Base-by-base conservation (phyloP, 306 rosid genomes). In the Lathyrus aphaca region DNA sequence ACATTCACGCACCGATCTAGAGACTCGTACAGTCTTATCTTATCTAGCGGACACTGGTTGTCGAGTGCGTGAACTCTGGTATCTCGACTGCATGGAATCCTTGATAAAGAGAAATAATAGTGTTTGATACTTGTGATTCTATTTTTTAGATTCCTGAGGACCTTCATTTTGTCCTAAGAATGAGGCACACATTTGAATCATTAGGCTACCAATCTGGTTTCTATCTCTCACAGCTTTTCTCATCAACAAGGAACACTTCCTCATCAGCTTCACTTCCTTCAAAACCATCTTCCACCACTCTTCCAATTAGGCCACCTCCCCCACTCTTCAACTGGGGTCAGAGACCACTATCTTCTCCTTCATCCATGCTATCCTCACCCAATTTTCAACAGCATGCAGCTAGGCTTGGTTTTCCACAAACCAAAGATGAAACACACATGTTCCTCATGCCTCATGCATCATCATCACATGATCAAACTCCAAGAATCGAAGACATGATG, bases 161-260 rank as follows among this genome's bases (percentile, higher is more conserved):
- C 68, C 97, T 95, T 6, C 99, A 91, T 71, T 91, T 91, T 70
- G 99, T 95, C 84, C 91, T 95, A 38, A 91, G 99, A 77, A 91
- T 95, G 99, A 91, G 99, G 73, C 97, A 89, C 75, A 95, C 96
- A n/a, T 95, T 95, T 82, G 99, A 91, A 32, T 95, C 99, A 17
- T 87, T 95, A 13, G 97, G 97, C 8, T 91, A 89, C 79, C 99
- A 91, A 73, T 89, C 99, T 70, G 99, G 99, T 27, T 89, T 86
- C 80, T 91, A 89, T 77, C 89, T 95, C 59, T 87, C 97, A 14
- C 97, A 95, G 63, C 97, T 95, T 69, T 95, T 95, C 78, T 88
- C 99, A 32, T 91, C 99, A 51, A 89, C 82, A 65, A 78, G 95
- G 81, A 93, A 84, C 85, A 53, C 73, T 56, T 83, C 96, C 17